Percentiles rank a stretch among this genome's conserved stretches.
These are phyloP conservation scores for Leccinum subgranulosum DNA, from an alignment of 768 basidiomycete genomes.

Conservation along the genomic window DNA sequence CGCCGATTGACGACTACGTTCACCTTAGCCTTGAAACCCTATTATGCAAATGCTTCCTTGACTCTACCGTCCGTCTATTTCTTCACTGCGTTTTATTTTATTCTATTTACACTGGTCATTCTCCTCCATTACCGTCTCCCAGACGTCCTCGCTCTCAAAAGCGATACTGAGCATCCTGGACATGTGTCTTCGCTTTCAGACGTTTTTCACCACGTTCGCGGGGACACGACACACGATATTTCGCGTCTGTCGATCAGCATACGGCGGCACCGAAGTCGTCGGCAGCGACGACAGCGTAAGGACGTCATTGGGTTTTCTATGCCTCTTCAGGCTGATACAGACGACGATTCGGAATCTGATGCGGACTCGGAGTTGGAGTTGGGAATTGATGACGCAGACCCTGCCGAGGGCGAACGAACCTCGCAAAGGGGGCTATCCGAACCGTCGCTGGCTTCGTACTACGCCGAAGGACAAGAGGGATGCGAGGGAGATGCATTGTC, in stretches of 20 bases:
- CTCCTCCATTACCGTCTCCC: not conserved
- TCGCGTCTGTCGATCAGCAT: slow-evolving; percentile 48
- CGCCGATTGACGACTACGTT: not conserved
- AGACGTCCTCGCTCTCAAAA: slow-evolving; percentile 65
- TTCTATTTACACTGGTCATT: not conserved
- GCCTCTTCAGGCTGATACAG: slow-evolving; percentile 24
- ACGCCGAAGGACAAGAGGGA: slow-evolving; percentile 16
- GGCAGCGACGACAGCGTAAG: slow-evolving; percentile 49
- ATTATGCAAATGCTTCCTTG: slow-evolving; percentile 60
- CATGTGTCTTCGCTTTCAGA: slow-evolving; percentile 68
- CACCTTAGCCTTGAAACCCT: slow-evolving; percentile 55
- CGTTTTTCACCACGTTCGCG: slow-evolving; percentile 56
- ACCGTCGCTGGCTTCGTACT: slow-evolving; percentile 29
- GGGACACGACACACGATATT: slow-evolving; percentile 58
- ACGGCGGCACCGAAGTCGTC: slow-evolving; percentile 61
- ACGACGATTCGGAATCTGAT: slow-evolving; percentile 36
- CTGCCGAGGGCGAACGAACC: slow-evolving; percentile 9
- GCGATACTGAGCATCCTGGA: slow-evolving; percentile 70
- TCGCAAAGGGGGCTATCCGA: slow-evolving; percentile 17
- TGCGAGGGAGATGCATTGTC: slow-evolving; percentile 38
- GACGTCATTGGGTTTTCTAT: slow-evolving; percentile 64
- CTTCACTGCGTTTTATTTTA: too few relatives aligned
- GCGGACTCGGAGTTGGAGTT: slow-evolving; percentile 24
- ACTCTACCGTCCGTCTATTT: slow-evolving; percentile 46
- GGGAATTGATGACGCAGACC: not conserved